Evolutionary conservation across 768 basidiomycete genomes (phyloP), one percentile per base, ranked within the genome.

Genomic region (Myochromella boudieri): DNA sequence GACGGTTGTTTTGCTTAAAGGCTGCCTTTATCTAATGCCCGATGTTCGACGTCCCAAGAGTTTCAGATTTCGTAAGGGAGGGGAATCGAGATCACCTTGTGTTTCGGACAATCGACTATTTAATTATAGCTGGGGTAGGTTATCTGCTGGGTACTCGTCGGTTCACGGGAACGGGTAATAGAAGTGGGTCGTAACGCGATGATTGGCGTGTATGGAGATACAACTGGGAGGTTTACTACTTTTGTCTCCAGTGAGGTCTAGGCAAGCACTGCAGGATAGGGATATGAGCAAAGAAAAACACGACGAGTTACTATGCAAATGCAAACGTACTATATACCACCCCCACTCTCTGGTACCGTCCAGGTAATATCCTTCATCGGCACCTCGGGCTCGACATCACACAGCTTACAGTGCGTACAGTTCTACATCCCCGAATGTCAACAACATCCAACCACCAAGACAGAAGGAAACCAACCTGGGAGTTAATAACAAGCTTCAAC

Each of bases 361-460:
- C 95, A 98, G 12, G 86, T 91, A 56, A 99, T 97, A 64, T 97
- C 95, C 62, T 97, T 91, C 2, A 92, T 92, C 3, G 95, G 95
- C 4, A 89, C 89, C 69, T 99, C n/a, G n/a, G n/a, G n/a, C n/a
- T n/a, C 97, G 70, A 99, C 84, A 51, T 94, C 92, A 63, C 95
- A 99, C 33, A 97, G 72, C 67, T 95, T 97, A 72, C 93, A 97
- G 62, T 95, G 90, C 27, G 91, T 90, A 60, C 90, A 91, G 58
- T 92, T 91, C 88, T 94, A 55, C n/a, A n/a, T n/a, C n/a, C n/a
- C n/a, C n/a, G 58, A 64, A 44, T n/a, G 1, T 15, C 8, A 6
- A 25, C 28, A 33, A 25, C 24, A 29, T 20, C n/a, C 22, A 36
- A 28, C 15, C 11, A 34, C 15, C 36, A 29, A 44, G 14, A 33